Conservation (phyloP, 2,329 filamentous ascomycete genomes). For the Chrysosporium keratinophilum region DNA sequence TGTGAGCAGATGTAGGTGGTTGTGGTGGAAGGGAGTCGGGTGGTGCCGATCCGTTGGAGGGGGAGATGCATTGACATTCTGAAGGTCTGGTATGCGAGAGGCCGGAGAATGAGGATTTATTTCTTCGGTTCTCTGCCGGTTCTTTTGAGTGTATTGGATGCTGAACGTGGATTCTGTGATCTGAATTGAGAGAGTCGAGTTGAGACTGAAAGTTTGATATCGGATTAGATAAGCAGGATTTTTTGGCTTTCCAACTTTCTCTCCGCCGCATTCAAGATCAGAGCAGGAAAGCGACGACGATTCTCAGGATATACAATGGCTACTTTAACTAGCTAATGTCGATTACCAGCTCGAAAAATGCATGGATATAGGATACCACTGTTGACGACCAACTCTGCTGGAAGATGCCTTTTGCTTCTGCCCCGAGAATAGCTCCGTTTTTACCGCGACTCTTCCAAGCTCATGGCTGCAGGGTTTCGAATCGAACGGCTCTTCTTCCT, state of each 20-base stretch:
- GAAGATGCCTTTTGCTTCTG: slow-evolving; percentile 15
- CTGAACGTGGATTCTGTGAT: not conserved
- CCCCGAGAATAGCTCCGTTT: slow-evolving; percentile 9
- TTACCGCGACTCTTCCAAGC: not conserved
- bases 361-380: not conserved
- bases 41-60: slow-evolving; percentile 25
- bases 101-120: not conserved
- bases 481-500: not conserved
- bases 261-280: not conserved
- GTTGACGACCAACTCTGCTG: not conserved
- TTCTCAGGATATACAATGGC: not conserved
- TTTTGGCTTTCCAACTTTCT: slow-evolving; percentile 2
- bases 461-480: not conserved
- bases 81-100: not conserved
- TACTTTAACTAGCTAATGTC: not conserved
- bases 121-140: not conserved
- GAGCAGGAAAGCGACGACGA: not conserved
- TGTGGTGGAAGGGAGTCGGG: slow-evolving; percentile 12
- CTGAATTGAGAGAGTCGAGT: slow-evolving; percentile 22
- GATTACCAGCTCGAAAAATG: slow-evolving; percentile 3
- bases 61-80: slow-evolving; percentile 30
- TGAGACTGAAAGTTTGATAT: slow-evolving; percentile 17
- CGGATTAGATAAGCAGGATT: slow-evolving; percentile 8
- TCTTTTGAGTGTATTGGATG: not conserved
- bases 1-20: slow-evolving; percentile 45